Base-by-base conservation (phyloP, 1,139 yeast species). In the Protomyces inouyei region DNA sequence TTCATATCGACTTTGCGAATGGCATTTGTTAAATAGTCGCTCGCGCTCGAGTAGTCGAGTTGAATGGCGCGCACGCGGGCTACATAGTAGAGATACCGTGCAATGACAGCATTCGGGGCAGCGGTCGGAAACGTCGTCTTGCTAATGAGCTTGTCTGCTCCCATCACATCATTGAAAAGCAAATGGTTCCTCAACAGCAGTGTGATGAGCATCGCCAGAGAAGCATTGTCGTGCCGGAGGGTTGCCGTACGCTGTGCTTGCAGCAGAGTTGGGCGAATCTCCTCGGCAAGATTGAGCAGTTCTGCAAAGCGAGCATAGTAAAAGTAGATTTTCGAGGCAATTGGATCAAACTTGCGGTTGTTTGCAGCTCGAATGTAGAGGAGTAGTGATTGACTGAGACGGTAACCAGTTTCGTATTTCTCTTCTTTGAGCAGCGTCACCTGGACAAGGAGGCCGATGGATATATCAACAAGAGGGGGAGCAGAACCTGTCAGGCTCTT, bases 1-100 rank as follows among this genome's bases (percentile, higher is more conserved):
- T 96, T 89, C 75, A 91, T 97, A 40, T 98, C 98, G n/a, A 96
- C 92, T 76, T 95, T 95, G 78, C 98, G 86, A 64, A 92, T 87
- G 6, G 98, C 97, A 21, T 95, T 90, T 65, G 90, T 87, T 64
- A 89, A 90, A 72, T 85, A 89, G 72, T 92, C 97, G 73, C 87
- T 87, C 1, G 98, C 97, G 25, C 88, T 80, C 0, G 96, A 85
- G 76, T 95, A 95, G 76, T 95, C 95, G 71, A 95, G 83, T 77
- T 93, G 98, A 69, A 93, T 86, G 2, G 98, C 93, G 73, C 86
- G 86, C 72, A 95, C 89, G 71, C 88, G 85, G 16, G 97, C 95
- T 74, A 91, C 79, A 73, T 93, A 95, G 77, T 87, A 93, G 76
- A 85, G 87, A 76, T 91, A 92, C 76, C 99, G 85, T 4, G 98